phyloP scores from a whole-genome alignment of 345 rosid species.

The Eucalyptus brandiana region DNA sequence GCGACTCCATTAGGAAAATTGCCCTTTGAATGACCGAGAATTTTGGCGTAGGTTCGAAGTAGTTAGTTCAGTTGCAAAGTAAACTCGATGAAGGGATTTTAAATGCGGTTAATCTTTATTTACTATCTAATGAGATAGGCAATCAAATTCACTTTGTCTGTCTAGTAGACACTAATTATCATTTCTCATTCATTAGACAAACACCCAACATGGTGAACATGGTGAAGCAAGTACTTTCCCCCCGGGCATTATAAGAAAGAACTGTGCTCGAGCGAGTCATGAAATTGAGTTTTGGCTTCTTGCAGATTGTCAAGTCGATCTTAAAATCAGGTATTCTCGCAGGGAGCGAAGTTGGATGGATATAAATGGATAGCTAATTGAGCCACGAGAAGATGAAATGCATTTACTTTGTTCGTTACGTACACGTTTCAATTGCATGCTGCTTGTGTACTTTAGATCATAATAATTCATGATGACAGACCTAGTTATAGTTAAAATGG shows the following conservation, averaged over 20 bases:
- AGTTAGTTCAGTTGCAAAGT: not conserved
- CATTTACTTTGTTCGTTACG: too few relatives aligned
- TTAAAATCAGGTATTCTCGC: not conserved
- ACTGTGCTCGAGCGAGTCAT: not conserved
- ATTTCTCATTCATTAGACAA: not conserved
- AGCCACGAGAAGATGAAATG: not conserved
- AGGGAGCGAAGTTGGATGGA: not conserved
- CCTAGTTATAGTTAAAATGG: not conserved
- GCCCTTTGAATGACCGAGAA: not conserved
- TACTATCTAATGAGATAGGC: not conserved
- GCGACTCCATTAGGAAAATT: not conserved
- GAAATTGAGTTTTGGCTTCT: not conserved
- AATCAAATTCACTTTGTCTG: not conserved
- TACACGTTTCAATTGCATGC: not conserved
- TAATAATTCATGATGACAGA: not conserved
- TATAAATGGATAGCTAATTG: not conserved
- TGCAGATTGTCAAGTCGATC: not conserved
- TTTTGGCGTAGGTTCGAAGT: not conserved
- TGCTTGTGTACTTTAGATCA: not conserved
- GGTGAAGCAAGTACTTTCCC: not conserved
- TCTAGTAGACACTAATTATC: not conserved
- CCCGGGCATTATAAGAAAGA: accelerated
- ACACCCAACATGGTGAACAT: not conserved
- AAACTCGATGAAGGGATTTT: not conserved
- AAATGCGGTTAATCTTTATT: not conserved